These are phyloP conservation scores for Wickerhamia fluorescens DNA, from an alignment of 805 yeast species.

Conservation along the genomic window DNA sequence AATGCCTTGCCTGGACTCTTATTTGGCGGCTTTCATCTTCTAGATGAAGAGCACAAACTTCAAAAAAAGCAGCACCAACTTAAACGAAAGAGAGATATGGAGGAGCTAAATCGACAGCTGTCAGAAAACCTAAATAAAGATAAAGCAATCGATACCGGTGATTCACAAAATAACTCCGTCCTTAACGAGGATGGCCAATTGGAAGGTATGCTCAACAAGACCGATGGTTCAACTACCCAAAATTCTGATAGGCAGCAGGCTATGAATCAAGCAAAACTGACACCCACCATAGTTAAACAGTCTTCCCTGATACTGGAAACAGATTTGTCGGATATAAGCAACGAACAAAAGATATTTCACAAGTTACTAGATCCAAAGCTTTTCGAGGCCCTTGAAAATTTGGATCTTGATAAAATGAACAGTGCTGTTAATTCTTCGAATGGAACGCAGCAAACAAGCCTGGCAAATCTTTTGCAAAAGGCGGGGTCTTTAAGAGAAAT, in stretches of 20 bases:
- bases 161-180: too few relatives aligned
- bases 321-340: neutral
- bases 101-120: neutral
- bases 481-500: conserved; percentile 21
- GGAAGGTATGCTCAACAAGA: neutral
- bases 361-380: conserved; percentile 22
- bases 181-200: neutral
- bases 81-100: conserved; percentile 3
- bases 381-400: conserved; percentile 19
- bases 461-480: conserved; percentile 16
- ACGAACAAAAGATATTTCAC: conserved; percentile 9
- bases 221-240: neutral
- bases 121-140: neutral
- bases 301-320: neutral
- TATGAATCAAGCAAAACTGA: neutral
- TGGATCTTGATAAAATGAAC: conserved; percentile 19
- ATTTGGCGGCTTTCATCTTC: conserved; percentile 30
- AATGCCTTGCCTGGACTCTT: conserved; percentile 28
- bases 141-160: conserved; percentile 1
- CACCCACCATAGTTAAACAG: neutral
- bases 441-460: conserved; percentile 5
- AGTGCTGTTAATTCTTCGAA: conserved; percentile 7
- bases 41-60: conserved; percentile 26
- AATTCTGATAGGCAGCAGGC: neutral
- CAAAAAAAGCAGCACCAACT: conserved; percentile 17